Evolutionary conservation across 768 basidiomycete species (phyloP), one percentile per base, ranked within the genome.

Genomic region (Phaeolepiota aurea): DNA sequence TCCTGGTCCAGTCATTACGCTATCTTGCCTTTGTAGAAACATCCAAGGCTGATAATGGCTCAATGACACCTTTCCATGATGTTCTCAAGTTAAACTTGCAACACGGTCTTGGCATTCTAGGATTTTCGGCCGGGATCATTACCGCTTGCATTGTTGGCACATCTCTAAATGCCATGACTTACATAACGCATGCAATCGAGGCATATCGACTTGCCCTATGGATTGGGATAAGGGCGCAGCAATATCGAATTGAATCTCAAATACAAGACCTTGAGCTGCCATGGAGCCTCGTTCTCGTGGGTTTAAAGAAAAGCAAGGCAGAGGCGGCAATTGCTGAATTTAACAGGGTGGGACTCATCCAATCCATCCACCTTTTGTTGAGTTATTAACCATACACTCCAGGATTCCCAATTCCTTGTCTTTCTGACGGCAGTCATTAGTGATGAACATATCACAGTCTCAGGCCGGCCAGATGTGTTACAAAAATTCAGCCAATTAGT

Each of bases 41-140:
- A 18, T 35, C 38, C 4, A 40, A 35, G n/a, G 34, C 38, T 14
- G 28, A 44, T 3, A 41, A 38, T 18, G 32, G 37, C 30, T 45
- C 48, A 3, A 22, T 42, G n/a, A 47, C 44, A n/a, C 44, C 52
- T 10, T 62, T 64, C 40, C 37, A 42, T 4, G 53, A 63, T 20
- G 35, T 54, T 21, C 48, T 73, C 19, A 47, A 54, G 42, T 30
- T 39, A 20, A 74, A 75, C 45, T 32, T 48, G 25, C 43, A 56
- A 11, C 49, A 67, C 33, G 46, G 42, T 2, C 28, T 60, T 15
- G 71, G 72, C 10, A 48, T 76, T 37, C 52, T 76, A 4, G 76
- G 71, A 3, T 72, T 76, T 53, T 77, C 75, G n/a, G 76, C 74
- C 34, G 77, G 76, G 20, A 65, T 77, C 40, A 57, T 79, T 32